Conservation (phyloP, 1,139 yeast species). For the Magnusiomyces sp. region DNA sequence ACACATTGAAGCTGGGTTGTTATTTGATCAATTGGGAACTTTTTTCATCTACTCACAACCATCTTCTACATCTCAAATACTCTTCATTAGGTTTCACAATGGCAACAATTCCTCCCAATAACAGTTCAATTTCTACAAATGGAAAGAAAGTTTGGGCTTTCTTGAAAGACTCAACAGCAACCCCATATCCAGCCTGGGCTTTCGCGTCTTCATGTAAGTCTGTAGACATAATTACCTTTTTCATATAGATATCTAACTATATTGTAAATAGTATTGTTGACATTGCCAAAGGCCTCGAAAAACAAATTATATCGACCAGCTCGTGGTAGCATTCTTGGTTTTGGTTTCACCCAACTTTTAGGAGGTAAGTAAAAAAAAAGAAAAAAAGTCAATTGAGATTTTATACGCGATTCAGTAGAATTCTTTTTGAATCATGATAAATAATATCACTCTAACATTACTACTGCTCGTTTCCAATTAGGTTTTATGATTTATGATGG, state of each 20-base stretch:
- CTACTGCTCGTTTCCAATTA: neutral
- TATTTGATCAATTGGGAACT: too few relatives aligned
- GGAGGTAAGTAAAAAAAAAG: slow-evolving; percentile 43
- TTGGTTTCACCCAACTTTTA: slow-evolving; percentile 63
- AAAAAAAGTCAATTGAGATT: neutral
- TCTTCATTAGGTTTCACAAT: too few relatives aligned
- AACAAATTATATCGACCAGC: slow-evolving; percentile 38
- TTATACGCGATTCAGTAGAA: too few relatives aligned
- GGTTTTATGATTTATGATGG: slow-evolving; percentile 68
- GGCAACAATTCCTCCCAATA: too few relatives aligned
- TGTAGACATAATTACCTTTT: neutral
- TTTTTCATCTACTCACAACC: too few relatives aligned
- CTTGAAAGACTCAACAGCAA: slow-evolving; percentile 4
- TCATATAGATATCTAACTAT: neutral
- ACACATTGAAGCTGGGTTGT: too few relatives aligned
- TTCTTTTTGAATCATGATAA: too few relatives aligned
- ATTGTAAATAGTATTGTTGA: slow-evolving; percentile 21
- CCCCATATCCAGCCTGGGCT: slow-evolving; percentile 14
- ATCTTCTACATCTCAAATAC: too few relatives aligned
- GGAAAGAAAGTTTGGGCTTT: neutral
- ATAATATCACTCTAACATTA: neutral
- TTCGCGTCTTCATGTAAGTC: slow-evolving; percentile 7
- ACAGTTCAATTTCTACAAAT: neutral
- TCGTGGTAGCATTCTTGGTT: slow-evolving; percentile 40
- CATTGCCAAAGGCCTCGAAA: slow-evolving; percentile 23